Base-by-base conservation (phyloP, 1,284 basidiomycete genomes). In the Ganoderma leucocontextum region DNA sequence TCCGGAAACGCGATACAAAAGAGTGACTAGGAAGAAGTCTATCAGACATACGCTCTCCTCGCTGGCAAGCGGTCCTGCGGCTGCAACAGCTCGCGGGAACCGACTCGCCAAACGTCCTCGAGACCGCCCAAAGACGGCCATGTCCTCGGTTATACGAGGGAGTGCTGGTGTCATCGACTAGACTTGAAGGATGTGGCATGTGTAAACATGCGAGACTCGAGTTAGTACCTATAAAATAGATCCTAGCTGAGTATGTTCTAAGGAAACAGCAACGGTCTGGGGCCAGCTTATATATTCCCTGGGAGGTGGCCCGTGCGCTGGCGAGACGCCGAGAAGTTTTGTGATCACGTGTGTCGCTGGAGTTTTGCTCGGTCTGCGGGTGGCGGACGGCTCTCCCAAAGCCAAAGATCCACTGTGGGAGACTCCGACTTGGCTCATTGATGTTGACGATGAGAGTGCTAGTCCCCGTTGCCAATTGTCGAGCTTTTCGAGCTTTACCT, bases 201-300 rank as follows among this genome's bases (percentile, higher is more conserved):
- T 86, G 86, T 91, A 91, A 90, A 92, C 90, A 91, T 91, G 91
- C 91, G 88, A 91, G 89, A 92, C 89, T 91, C 85, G 89, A 90
- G 91, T 92, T 90, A 92, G 91, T 90, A 89, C 89, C 91, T 92
- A 90, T 92, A 89, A 87, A 92, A 92, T 86, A 92, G 91, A 92
- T 92, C 91, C 91, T 92, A 87, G 86, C 85, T 91, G 91, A 92
- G 91, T 92, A 92, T 92, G 91, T 91, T 92, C 91, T 90, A 71
- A 82, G 75, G 86, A 85, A 83, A 80, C 72, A 59, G 2, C 63
- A 9, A 69, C 66, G 73, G 65, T 35, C 60, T 70, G 1, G 4
- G 53, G 4, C 12, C 12, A 36, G 72, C 64, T 53, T 79, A 79
- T 88, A 87, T 85, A 84, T 55, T 13, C 13, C 13, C 7, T 5